These are phyloP conservation scores for Pholiota molesta DNA, from an alignment of 768 basidiomycete genomes.

Conservation along the genomic window DNA sequence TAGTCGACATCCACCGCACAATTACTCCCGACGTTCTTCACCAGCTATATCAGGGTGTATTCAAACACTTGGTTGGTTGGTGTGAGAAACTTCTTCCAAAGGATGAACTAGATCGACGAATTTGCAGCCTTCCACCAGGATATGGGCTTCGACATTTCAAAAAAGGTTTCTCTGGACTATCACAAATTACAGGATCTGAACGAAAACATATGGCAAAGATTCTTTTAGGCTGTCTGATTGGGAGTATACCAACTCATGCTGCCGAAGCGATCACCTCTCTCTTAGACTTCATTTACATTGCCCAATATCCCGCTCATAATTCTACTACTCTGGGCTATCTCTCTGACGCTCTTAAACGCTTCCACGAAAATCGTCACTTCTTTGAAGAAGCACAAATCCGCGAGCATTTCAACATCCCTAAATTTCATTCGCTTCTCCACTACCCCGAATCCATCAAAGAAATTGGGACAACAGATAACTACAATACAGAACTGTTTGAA, in stretches of 20 bases:
- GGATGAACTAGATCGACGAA: slow-evolving; percentile 18
- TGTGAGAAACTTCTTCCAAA: slow-evolving; percentile 8
- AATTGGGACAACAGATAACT: slow-evolving; percentile 30
- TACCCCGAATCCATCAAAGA: slow-evolving; percentile 26
- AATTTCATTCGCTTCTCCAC: slow-evolving; percentile 10
- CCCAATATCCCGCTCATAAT: slow-evolving; percentile 26
- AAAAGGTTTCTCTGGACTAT: slow-evolving; percentile 41
- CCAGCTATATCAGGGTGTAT: slow-evolving; percentile 25
- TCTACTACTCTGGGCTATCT: slow-evolving; percentile 23
- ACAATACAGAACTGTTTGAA: slow-evolving; percentile 32
- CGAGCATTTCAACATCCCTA: slow-evolving; percentile 35
- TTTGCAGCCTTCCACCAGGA: slow-evolving; percentile 35
- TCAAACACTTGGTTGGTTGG: slow-evolving; percentile 22
- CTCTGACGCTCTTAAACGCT: slow-evolving; percentile 14
- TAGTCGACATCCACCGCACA: slow-evolving; percentile 15
- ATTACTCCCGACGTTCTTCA: slow-evolving; percentile 25
- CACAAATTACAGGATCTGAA: slow-evolving; percentile 35
- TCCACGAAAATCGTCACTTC: slow-evolving; percentile 19
- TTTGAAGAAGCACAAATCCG: no score
- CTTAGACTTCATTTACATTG: slow-evolving; percentile 34
- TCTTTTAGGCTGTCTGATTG: slow-evolving; percentile 32
- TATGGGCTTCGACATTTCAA: slow-evolving; percentile 37
- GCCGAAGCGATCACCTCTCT: slow-evolving; percentile 23
- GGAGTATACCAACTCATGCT: slow-evolving; percentile 13
- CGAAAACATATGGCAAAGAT: slow-evolving; percentile 30